A percentile compares a stretch with the other conserved stretches of the same genome.
These are phyloP conservation scores for Pseudogymnoascus sp. DNA, from an alignment of 2,329 filamentous ascomycete genomes.

Conservation along the genomic window DNA sequence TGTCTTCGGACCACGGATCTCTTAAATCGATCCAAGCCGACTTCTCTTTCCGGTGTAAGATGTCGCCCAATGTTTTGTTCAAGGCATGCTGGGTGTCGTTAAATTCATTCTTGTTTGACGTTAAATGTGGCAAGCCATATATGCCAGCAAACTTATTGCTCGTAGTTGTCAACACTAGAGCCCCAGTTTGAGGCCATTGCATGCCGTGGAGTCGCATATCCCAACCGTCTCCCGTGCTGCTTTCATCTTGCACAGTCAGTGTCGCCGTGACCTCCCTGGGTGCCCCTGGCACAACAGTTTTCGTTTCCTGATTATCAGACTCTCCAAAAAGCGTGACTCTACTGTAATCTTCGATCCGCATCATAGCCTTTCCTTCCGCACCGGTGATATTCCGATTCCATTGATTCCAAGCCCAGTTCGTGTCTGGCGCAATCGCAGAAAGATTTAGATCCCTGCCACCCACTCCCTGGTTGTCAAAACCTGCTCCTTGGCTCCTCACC, in stretches of 20 bases:
- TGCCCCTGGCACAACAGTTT: conserved; percentile 17
- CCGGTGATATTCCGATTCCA: conserved; percentile 81
- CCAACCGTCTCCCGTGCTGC: conserved; percentile 63
- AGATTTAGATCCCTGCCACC: conserved; percentile 47
- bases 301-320: conserved; percentile 17
- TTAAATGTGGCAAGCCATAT: conserved; percentile 78
- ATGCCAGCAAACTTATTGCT: conserved; percentile 93
- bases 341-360: conserved; percentile 52
- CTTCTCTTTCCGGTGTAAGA: conserved; percentile 57
- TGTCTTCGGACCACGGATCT: conserved; percentile 69
- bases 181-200: conserved; percentile 75
- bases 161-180: conserved; percentile 74
- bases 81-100: conserved; percentile 55
- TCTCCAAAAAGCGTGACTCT: conserved; percentile 22
- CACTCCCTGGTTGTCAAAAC: conserved; percentile 10
- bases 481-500: conserved; percentile 18
- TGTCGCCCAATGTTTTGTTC: conserved; percentile 60
- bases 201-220: conserved; percentile 74
- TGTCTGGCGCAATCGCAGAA: conserved; percentile 52
- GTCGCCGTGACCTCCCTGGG: conserved; percentile 59
- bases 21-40: conserved; percentile 40
- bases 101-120: conserved; percentile 49
- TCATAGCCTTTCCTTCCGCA: conserved; percentile 54
- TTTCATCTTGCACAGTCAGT: conserved; percentile 63
- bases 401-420: conserved; percentile 54